Evolutionary conservation across 2,329 filamentous ascomycete species (phyloP), one percentile per base, ranked within the genome.

Genomic region (Blastomyces gilchristii): DNA sequence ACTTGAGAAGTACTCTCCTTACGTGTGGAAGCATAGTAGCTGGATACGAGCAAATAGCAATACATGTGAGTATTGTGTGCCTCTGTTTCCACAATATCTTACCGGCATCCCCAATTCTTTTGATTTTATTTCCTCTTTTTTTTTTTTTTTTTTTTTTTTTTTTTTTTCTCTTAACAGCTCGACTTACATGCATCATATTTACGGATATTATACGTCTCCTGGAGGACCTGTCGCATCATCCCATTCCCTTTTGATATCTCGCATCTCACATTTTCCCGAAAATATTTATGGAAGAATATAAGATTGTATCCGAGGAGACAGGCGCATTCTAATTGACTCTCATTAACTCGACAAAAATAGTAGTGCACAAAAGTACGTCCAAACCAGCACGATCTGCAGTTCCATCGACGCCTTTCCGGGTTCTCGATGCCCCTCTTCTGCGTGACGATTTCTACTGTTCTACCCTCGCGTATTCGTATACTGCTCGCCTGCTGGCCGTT

Each of bases 371-470:
- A 43, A 58, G 63, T 43, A 60, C 31, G 58, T 50, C 65, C 37
- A 71, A 62, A 49, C 62, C 64, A 49, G 64, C 65, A 53, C 65
- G 71, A 63, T 78, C 81, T 62, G 75, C 79, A 45, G 79, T 94
- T 52, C 88, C 90, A 47, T 81, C 82, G 8, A 83, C 88, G 22
- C 90, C 91, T 5, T 95, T 95, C 77, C 89, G 89, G 77, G 89
- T 97, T 7, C 81, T 99, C 5, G 91, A 97, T 76, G 93, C 93
- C 9, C 91, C 92, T 2, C 85, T 86, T 60, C 80, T 97, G n/a
- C 86, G 91, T 63, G 91, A 97, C 70, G 93, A 99, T 74, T 99
- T 92, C 73, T 99, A 99, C 73, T 97, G 91, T 76, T 94, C 92
- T 0, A 82, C 92, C 2, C 81, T 99, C 62, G 91, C 94, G 11